These are phyloP conservation scores for Cladosporium austrohemisphaericum DNA, from an alignment of 2,329 filamentous ascomycete genomes.

Conservation along the genomic window DNA sequence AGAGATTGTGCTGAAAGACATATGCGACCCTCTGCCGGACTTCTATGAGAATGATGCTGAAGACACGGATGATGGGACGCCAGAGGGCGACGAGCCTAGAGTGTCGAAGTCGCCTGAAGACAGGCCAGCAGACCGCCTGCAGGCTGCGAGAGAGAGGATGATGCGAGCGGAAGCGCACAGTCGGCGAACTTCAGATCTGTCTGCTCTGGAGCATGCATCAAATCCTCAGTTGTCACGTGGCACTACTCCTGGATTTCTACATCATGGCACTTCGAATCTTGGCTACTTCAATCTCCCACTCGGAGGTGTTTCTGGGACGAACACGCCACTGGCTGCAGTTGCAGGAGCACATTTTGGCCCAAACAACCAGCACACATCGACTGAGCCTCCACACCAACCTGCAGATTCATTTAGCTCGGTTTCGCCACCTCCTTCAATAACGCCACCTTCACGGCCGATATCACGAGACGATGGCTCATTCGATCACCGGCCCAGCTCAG, in stretches of 20 bases:
- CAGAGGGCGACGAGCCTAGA: background rate
- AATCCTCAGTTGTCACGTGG: slow-evolving; percentile 19
- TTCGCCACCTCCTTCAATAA: slow-evolving; percentile 45
- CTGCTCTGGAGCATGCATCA: slow-evolving; percentile 7
- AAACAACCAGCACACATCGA: slow-evolving; percentile 30
- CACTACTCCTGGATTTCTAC: slow-evolving; percentile 59
- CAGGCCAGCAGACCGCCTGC: slow-evolving; percentile 18
- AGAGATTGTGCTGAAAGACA: slow-evolving; percentile 88
- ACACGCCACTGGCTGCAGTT: slow-evolving; percentile 75
- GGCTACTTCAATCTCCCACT: slow-evolving; percentile 81
- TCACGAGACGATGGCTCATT: slow-evolving; percentile 36
- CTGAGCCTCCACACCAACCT: slow-evolving; percentile 19
- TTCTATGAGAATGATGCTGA: slow-evolving; percentile 81
- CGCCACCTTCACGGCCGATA: slow-evolving; percentile 42
- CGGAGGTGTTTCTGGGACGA: slow-evolving; percentile 67
- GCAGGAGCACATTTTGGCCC: slow-evolving; percentile 61
- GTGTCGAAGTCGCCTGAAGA: background rate
- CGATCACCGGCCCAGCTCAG: slow-evolving; percentile 20
- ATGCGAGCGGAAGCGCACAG: slow-evolving; percentile 15
- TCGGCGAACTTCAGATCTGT: slow-evolving; percentile 7
- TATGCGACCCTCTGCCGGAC: slow-evolving; percentile 90
- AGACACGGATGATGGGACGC: slow-evolving; percentile 37
- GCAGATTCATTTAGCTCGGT: slow-evolving; percentile 43
- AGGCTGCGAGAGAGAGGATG: slow-evolving; percentile 15
- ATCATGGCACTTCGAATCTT: slow-evolving; percentile 66